Evolutionary conservation across 2,329 filamentous ascomycete genomes (phyloP).

Genomic region (Ophiostoma novo-ulmi): DNA sequence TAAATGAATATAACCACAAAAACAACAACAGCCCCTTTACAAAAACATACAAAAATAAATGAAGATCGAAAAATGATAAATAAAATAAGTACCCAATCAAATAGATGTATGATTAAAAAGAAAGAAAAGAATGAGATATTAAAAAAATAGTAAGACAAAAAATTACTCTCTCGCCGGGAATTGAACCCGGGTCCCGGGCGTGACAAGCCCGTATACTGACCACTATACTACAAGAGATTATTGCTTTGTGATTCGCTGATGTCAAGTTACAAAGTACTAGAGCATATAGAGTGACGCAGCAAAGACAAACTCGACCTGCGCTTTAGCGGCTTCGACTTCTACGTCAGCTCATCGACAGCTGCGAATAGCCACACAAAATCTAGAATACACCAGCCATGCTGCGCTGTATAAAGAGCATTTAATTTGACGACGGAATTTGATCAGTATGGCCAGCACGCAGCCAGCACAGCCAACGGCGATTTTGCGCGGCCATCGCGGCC

Average conservation of each 20-base stretch:
- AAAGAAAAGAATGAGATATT: not conserved
- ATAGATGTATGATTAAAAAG: no score
- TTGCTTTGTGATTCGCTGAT: conserved; percentile 2
- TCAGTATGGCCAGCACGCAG: not conserved
- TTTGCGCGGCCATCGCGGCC: conserved; percentile 43
- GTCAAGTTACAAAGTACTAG: not conserved
- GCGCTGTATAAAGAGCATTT: not conserved
- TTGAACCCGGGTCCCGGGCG: conserved; percentile 15
- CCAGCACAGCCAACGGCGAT: conserved; percentile 45
- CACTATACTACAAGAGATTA: conserved; percentile 15
- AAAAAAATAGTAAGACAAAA: not conserved
- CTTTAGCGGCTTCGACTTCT: not conserved
- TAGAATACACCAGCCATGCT: not conserved
- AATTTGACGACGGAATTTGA: not conserved
- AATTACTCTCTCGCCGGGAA: conserved; percentile 15
- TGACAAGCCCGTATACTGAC: conserved; percentile 16
- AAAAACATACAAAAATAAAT: no score
- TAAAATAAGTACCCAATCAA: not conserved
- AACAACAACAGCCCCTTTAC: no score
- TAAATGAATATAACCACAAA: no score
- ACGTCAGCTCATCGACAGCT: not conserved
- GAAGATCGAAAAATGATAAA: not conserved
- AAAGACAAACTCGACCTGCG: not conserved
- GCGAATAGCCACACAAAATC: not conserved
- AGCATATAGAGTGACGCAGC: not conserved